phyloP scores from a whole-genome alignment of 352 stramenopile genomes.

The Globisporangium paroecandrum region DNA sequence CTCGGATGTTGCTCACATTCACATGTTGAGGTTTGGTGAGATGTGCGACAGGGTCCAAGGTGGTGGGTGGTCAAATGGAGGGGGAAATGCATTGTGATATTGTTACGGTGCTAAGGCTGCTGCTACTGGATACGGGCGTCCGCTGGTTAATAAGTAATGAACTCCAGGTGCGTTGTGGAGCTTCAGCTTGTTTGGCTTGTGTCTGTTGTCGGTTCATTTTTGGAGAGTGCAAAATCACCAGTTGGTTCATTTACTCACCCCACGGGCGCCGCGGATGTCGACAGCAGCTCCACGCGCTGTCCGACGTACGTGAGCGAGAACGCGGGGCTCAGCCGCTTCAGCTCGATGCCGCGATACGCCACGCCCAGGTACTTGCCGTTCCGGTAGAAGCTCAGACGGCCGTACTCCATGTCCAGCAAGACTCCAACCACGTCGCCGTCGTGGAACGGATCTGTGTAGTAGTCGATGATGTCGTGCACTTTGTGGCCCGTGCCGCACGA shows the following conservation, averaged over 20 bases:
- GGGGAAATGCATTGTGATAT: not conserved
- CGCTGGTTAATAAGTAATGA: conserved; percentile 5
- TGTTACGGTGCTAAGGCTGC: not conserved
- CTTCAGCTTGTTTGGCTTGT: not conserved
- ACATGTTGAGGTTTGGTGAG: not conserved
- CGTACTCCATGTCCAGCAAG: conserved; percentile 74
- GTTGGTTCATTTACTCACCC: conserved; percentile 7
- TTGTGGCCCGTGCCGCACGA: conserved; percentile 78
- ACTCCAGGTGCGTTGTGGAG: not conserved
- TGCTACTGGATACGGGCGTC: not conserved
- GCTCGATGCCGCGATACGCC: conserved; percentile 58
- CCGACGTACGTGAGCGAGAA: conserved; percentile 71
- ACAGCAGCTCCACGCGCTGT: conserved; percentile 62
- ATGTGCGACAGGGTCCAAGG: not conserved
- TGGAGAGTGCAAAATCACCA: not conserved
- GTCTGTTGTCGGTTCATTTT: not conserved
- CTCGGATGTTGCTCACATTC: not conserved
- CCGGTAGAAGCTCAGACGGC: conserved; percentile 72
- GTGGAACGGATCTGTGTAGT: conserved; percentile 67
- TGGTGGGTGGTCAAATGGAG: not conserved
- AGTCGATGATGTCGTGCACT: conserved; percentile 66
- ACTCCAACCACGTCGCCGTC: conserved; percentile 74
- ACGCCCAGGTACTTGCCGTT: conserved; percentile 75
- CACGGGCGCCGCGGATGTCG: conserved; percentile 49
- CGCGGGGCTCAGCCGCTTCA: conserved; percentile 57